Percentiles rank a stretch among this genome's conserved stretches.
These are phyloP conservation scores for Hemisphaericaspora lyxosophila DNA, from an alignment of 1,139 yeast species.

Conservation along the genomic window DNA sequence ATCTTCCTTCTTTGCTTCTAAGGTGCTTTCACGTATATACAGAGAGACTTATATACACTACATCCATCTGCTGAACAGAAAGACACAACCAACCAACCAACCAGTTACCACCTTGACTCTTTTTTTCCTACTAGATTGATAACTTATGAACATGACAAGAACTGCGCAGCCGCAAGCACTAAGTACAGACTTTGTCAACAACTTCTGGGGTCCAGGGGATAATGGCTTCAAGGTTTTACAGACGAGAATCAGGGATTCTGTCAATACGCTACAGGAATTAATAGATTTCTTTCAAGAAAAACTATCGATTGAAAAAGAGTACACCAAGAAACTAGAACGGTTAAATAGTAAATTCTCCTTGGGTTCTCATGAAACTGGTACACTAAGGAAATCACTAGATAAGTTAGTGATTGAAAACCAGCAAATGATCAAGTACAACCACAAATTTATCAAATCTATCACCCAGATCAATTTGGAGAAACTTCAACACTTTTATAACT, in stretches of 20 bases:
- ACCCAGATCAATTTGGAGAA: slow-evolving; percentile 35
- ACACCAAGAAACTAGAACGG: slow-evolving; percentile 51
- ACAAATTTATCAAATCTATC: slow-evolving; percentile 34
- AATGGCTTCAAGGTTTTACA: slow-evolving; percentile 33
- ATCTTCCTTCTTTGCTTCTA: no score
- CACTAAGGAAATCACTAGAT: slow-evolving; percentile 60
- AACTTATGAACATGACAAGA: slow-evolving; percentile 2
- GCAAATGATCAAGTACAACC: slow-evolving; percentile 33
- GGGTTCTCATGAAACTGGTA: slow-evolving; percentile 62
- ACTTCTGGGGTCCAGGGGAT: slow-evolving; percentile 46
- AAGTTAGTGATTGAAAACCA: slow-evolving; percentile 53
- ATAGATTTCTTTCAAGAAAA: slow-evolving; percentile 49
- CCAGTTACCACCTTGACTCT: no score
- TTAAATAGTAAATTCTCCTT: slow-evolving; percentile 48
- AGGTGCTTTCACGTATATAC: no score
- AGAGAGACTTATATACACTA: no score
- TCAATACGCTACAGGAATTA: slow-evolving; percentile 41
- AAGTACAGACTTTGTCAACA: slow-evolving; percentile 33
- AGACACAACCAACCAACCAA: no score
- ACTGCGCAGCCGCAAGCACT: background rate
- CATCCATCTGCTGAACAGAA: background rate
- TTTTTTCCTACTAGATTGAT: no score
- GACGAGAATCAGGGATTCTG: slow-evolving; percentile 33
- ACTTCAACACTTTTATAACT: slow-evolving; percentile 28
- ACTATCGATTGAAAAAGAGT: slow-evolving; percentile 70